Evolutionary conservation across 2,329 filamentous ascomycete genomes (phyloP), one percentile per base, ranked within the genome.

Genomic region (Thyridium curvatum): DNA sequence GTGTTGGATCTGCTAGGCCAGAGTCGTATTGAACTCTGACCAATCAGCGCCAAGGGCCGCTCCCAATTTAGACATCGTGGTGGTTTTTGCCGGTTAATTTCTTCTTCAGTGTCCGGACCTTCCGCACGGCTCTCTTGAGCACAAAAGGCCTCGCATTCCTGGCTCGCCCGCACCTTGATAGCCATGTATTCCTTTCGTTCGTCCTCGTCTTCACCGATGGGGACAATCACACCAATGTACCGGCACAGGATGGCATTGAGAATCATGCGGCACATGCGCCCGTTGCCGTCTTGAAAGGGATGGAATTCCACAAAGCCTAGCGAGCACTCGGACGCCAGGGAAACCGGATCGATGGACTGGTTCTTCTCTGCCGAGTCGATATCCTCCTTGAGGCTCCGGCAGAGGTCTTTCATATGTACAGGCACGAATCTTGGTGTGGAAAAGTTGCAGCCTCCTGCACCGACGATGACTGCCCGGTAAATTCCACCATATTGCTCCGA

Each of bases 361-460:
- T 16, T 30, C 6, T 29, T 4, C 7, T 45, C 38, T 1, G 41
- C 50, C 0, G 14, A 5, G 1, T 17, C 9, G 0, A 54, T 36
- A 0, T 59, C 52, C 1, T 36, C 14, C 10, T 47, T 45, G 1
- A 59, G 38, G 2, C 38, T 32, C 1, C 34, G 26, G 37, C 53
- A 54, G 39, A 60, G 50, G 7, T 55, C 41, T 2, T 34, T 29
- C 56, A 60, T 59, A 9, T 50, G 1, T n/a, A 14, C 15, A 0
- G 55, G 56, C 1, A 60, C 46, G 8, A 41, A 50, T 1, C 44
- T 39, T 0, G 56, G 54, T 5, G 47, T 43, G 0, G 48, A 41
- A 28, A 59, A 60, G 39, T 55, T 57, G 0, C 48, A 52, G 1
- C 34, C 37, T 3, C 55, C 54, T 0, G 52, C 56, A 2, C 47